A percentile compares a stretch with the other conserved stretches of the same genome.
phyloP scores from a whole-genome alignment of 306 rosid species.

The Vigna trinervia region DNA sequence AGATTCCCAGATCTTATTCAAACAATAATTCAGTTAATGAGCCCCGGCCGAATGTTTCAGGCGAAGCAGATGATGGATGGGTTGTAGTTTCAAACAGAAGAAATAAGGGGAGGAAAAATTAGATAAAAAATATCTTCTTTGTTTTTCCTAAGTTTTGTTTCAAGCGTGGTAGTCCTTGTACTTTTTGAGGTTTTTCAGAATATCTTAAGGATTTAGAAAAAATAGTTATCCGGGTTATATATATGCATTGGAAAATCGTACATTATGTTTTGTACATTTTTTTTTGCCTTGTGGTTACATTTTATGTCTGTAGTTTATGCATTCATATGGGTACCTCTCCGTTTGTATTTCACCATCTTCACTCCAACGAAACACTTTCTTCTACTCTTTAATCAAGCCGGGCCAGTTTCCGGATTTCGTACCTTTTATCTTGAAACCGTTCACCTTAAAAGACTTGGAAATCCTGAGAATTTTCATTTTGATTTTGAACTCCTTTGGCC shows the following conservation, averaged over 20 bases:
- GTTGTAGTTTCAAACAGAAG: conserved; percentile 53
- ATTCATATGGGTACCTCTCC: not conserved
- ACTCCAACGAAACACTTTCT: conserved; percentile 22
- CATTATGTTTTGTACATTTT: too few species aligned
- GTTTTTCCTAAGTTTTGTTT: not conserved
- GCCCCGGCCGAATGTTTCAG: conserved; percentile 40
- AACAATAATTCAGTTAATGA: conserved; percentile 39
- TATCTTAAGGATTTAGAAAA: not conserved
- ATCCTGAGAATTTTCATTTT: not conserved
- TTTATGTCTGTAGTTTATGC: too few species aligned
- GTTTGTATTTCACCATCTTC: conserved; percentile 27
- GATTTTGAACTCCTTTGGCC: not conserved
- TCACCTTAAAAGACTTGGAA: not conserved
- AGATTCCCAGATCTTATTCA: conserved; percentile 39
- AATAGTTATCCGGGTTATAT: not conserved
- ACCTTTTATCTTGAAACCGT: conserved; percentile 29
- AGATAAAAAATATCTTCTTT: conserved; percentile 30
- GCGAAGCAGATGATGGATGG: conserved; percentile 68
- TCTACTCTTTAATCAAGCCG: conserved; percentile 27
- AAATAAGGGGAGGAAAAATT: conserved; percentile 58
- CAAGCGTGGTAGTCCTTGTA: conserved; percentile 4
- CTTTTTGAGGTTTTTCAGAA: conserved; percentile 9
- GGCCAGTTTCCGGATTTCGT: conserved; percentile 52
- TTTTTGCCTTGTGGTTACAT: not conserved
- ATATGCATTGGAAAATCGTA: too few species aligned